Evolutionary conservation across 306 rosid species (phyloP), one percentile per base, ranked within the genome.

Genomic region (Urtica urens): DNA sequence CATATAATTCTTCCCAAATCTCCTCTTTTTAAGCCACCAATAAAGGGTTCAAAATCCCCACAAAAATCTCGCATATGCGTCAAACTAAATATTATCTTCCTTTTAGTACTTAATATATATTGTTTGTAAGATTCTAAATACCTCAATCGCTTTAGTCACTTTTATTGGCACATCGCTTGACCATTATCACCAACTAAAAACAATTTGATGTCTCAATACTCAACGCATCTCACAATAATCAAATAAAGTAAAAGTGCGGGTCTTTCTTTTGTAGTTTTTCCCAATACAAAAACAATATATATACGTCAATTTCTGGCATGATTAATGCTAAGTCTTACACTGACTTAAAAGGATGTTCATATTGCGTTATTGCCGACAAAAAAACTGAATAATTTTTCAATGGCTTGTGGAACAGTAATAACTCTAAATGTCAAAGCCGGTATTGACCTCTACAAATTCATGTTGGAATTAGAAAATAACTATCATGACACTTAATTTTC

Each of bases 341-440:
- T 51, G 57, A 27, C 57, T 26, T 51, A 20, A 51, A n/a, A 17
- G 43, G 11, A 51, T 33, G n/a, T 33, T 51, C 56, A 51, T 41
- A 31, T 10, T 50, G 53, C 10, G n/a, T 49, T 49, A 7, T 35
- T 19, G 44, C 57, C 44, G 43, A 12, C 57, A 51, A 21, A 3
- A 14, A 1, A 18, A 2, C 57, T 31, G 21, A 35, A 13, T 26
- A 7, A 24, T 6, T 1, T 13, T 30, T 29, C 5, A 26, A 29
- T 8, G 54, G 18, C 54, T 15, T 30, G 1, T 5, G 4, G 5
- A 27, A 17, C 30, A n/a, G n/a, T 24, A 5, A 46, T 23, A 22
- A 23, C 51, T 42, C 22, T 13, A 17, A 3, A 41, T 18, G 28
- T 44, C 47, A 41, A 44, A 21, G 12, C 17, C 40, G 33, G 33